Evolutionary conservation across 1,284 basidiomycete species (phyloP), one percentile per base, ranked within the genome.

Genomic region (Fomitopsis palustris): DNA sequence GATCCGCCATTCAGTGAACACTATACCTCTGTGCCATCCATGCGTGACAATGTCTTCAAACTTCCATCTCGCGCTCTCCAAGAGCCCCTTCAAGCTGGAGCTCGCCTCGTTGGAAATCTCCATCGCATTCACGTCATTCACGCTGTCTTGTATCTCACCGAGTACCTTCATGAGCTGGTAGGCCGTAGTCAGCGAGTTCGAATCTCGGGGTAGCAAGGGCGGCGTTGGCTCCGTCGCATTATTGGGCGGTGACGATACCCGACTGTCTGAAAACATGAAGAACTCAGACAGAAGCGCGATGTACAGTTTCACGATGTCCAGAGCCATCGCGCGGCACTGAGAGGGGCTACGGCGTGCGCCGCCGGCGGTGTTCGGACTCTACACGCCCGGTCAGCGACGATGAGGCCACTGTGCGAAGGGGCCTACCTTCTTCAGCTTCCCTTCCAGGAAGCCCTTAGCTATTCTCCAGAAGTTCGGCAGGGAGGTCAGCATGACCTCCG

Each of bases 381-480:
- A 8, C 45, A 17, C 21, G 45, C 23, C 21, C 31, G 29, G 3
- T 25, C 25, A 55, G n/a, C 21, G 25, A 52, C 39, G 8, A 14
- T 39, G 35, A 21, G 14, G 27, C 7, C 25, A 29, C 2, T 47
- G 25, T 31, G 21, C 6, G 16, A 23, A 25, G 10, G 45, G 35
- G 69, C 73, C 61, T 59, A 93, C 93, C 80, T 88, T 92, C 71
- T 87, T 89, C 72, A 92, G 95, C 72, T 90, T 93, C 3, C 95
- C 96, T 47, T 97, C 95, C 74, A 95, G 87, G 71, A 96, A 96
- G 16, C 85, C 87, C 73, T 88, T 93, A 1, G 92, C 90, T 45
- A 99, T 92, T 66, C 88, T 88, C 95, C 95, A 98, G 74, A 98
- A 98, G 65, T 85, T 93, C 2, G 96, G 95, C 49, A 99, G 80